These are phyloP conservation scores for Gonapodya prolifera DNA, from an alignment of 192 early-diverging fungal species.

Conservation along the genomic window DNA sequence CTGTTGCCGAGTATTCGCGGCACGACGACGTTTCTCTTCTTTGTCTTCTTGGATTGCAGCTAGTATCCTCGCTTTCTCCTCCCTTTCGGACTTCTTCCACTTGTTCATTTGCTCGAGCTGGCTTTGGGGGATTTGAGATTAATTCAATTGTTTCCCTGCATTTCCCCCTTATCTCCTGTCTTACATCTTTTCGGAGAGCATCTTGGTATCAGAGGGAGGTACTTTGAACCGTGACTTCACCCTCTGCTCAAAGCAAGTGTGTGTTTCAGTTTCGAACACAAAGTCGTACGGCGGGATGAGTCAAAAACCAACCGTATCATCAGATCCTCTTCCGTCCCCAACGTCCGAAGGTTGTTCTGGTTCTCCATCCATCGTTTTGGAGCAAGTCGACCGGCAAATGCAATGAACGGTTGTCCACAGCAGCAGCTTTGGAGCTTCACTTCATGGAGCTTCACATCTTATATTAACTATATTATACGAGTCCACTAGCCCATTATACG, in stretches of 20 bases:
- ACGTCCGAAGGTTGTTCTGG: no score
- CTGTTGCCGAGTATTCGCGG: not conserved
- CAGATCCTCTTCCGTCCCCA: no score
- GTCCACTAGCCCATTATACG: not conserved
- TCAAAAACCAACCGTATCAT: no score
- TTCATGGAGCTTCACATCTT: no score
- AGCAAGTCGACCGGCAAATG: no score
- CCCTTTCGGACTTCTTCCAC: not conserved
- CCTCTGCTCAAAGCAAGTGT: no score
- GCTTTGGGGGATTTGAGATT: no score
- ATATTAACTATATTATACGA: not conserved
- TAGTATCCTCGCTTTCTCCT: not conserved
- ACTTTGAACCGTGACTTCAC: not conserved
- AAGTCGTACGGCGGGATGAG: no score
- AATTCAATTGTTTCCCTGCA: no score
- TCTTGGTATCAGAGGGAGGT: not conserved
- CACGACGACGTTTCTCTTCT: not conserved
- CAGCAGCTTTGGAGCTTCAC: not conserved
- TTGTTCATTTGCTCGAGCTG: not conserved
- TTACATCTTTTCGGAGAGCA: not conserved
- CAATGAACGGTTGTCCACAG: not conserved
- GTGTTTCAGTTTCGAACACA: no score
- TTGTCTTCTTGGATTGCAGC: not conserved
- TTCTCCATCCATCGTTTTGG: no score
- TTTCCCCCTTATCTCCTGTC: no score